Conservation (phyloP, 2,329 filamentous ascomycete species). For the Botrytis hyacinthi region DNA sequence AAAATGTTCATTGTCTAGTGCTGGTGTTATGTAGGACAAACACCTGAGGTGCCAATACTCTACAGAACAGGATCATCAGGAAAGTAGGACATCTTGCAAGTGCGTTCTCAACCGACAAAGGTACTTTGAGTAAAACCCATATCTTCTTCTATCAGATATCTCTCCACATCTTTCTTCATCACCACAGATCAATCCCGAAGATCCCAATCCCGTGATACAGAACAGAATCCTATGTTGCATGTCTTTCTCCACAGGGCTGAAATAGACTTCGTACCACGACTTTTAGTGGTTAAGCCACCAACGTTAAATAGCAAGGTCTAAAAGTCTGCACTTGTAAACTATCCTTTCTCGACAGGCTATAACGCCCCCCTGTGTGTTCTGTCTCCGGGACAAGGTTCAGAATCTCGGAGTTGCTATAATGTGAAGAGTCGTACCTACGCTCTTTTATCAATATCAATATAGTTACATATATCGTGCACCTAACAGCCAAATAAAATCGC, state of each 20-base stretch:
- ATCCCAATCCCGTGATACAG: neutral
- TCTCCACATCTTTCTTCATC: neutral
- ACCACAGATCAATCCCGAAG: neutral
- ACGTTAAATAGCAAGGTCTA: neutral
- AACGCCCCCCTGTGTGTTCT: neutral
- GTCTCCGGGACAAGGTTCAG: neutral
- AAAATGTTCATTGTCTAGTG: neutral
- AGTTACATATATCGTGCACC: neutral
- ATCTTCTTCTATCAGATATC: neutral
- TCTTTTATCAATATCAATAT: neutral
- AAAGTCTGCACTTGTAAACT: neutral
- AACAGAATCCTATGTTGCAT: neutral
- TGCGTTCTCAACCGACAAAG: neutral
- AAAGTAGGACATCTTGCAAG: neutral
- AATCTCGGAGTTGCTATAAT: neutral
- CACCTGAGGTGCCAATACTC: neutral
- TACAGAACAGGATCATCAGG: neutral
- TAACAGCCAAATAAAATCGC: neutral
- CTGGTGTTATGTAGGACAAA: neutral
- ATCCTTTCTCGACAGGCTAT: neutral
- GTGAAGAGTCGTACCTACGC: neutral
- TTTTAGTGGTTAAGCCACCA: neutral
- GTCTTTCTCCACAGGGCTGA: constrained; percentile 11
- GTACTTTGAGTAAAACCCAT: neutral
- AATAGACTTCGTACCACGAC: constrained; percentile 4